Base-by-base conservation (phyloP, 768 basidiomycete genomes). In the Crepidotus variabilis region DNA sequence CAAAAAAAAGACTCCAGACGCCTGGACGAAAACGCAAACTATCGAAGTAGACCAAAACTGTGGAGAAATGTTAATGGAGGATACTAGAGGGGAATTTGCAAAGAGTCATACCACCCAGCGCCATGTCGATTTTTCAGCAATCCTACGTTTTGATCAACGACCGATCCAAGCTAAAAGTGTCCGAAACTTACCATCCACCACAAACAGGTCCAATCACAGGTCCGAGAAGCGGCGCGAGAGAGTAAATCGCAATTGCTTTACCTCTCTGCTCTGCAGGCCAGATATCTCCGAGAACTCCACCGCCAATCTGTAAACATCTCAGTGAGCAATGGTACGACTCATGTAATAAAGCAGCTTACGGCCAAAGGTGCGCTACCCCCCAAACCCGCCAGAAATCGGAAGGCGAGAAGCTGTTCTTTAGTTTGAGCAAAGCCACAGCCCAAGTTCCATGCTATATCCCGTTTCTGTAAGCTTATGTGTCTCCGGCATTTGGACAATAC, bases 341-440 rank as follows among this genome's bases (percentile, higher is more conserved):
- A 13, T 75, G 73, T 53, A 75, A 77, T 2, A 63, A 72, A 56
- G 28, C 8, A 28, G 63, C 74, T n/a, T 60, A 88, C 81, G 4
- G 82, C 69, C 1, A 88, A 70, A 6, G 88, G 86, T 0, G 88
- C 88, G 52, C 86, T 85, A 0, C 88, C 90, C 23, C 89, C 90
- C 1, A 91, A 56, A 1, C 89, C 88, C 1, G 87, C 71, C 1
- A 90, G 68, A 60, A 91, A 82, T 18, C 88, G 80, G 62, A 90
- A 90, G 0, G 74, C 84, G 50, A 89, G 80, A 11, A 90, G 70
- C 60, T 88, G 80, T 0, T 69, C 71, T 55, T 76, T 75, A 51
- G 74, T 86, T 53, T 78, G 77, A 0, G 87, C 82, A 56, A 88
- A 90, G 0, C 85, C 83, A 60, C 85, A 86, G 6, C 67, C 85